Conservation (phyloP, 306 rosid genomes). For the Glycyrrhiza uralensis region DNA sequence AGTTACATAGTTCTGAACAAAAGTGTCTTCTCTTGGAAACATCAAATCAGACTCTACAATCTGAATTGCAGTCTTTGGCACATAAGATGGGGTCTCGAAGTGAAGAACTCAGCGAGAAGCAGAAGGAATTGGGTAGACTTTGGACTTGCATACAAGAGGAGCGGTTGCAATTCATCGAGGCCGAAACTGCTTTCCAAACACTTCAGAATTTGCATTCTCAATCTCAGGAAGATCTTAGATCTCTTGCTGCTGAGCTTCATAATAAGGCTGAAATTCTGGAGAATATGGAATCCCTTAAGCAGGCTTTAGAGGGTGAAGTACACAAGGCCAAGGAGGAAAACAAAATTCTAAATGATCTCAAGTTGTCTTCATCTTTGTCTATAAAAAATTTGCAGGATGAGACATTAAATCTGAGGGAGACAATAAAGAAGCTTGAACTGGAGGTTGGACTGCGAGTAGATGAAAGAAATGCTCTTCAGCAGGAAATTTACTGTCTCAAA, state of each 20-base stretch:
- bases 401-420: conserved; percentile 65
- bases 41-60: conserved; percentile 67
- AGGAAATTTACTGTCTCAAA: conserved; percentile 79
- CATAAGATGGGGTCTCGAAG: conserved; percentile 73
- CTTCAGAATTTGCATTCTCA: conserved; percentile 85
- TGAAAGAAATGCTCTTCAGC: conserved; percentile 90
- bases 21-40: conserved; percentile 60
- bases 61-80: conserved; percentile 66
- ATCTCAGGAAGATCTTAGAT: conserved; percentile 88
- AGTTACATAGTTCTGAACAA: conserved; percentile 66
- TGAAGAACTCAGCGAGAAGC: conserved; percentile 83
- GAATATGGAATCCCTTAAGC: conserved; percentile 55
- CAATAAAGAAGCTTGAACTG: conserved; percentile 63
- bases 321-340: conserved; percentile 62
- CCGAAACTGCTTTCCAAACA: conserved; percentile 93
- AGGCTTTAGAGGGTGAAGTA: conserved; percentile 58
- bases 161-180: conserved; percentile 68
- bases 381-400: conserved; percentile 64
- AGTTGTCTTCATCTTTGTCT: conserved; percentile 65
- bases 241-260: conserved; percentile 62
- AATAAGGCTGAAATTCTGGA: conserved; percentile 48
- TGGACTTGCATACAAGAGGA: conserved; percentile 87
- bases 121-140: conserved; percentile 81
- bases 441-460: conserved; percentile 64
- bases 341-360: conserved; percentile 55